phyloP scores from a whole-genome alignment of 108 stramenopile genomes.

The Licmophora abbreviata region DNA sequence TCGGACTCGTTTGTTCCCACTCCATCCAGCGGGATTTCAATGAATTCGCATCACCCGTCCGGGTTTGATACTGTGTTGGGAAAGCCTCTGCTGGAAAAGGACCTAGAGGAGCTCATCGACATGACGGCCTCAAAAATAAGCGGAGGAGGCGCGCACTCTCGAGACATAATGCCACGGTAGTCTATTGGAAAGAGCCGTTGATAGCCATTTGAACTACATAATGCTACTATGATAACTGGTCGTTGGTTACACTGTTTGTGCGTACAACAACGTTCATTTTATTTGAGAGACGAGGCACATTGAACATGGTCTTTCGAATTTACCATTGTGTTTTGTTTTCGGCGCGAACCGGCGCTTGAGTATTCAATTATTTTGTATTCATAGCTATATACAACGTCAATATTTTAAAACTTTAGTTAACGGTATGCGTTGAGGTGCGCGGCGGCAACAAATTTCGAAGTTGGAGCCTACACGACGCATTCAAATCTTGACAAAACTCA shows the following conservation, averaged over 20 bases:
- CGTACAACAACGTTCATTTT: no score
- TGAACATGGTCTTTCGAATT: no score
- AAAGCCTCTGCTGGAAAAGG: constrained; percentile 33
- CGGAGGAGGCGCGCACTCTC: background rate
- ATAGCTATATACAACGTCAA: no score
- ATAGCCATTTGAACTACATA: background rate
- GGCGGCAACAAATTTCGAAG: no score
- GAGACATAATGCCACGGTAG: background rate
- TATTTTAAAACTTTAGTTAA: no score
- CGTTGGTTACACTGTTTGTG: background rate
- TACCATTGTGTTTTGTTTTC: no score
- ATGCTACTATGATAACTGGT: background rate
- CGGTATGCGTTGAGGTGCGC: no score
- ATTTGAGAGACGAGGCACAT: no score
- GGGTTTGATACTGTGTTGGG: constrained; percentile 57
- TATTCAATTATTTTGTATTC: no score
- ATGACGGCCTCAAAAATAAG: constrained; percentile 7
- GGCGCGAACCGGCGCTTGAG: no score
- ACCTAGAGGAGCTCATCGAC: constrained; percentile 15
- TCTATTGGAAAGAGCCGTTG: background rate
- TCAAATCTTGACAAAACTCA: no score
- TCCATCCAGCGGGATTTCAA: constrained; percentile 8
- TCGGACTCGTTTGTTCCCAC: constrained; percentile 15
- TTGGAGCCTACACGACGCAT: no score
- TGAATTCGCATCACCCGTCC: constrained; percentile 20